These are phyloP conservation scores for Dalbergia cochinchinensis DNA, from an alignment of 306 rosid genomes.

Conservation along the genomic window DNA sequence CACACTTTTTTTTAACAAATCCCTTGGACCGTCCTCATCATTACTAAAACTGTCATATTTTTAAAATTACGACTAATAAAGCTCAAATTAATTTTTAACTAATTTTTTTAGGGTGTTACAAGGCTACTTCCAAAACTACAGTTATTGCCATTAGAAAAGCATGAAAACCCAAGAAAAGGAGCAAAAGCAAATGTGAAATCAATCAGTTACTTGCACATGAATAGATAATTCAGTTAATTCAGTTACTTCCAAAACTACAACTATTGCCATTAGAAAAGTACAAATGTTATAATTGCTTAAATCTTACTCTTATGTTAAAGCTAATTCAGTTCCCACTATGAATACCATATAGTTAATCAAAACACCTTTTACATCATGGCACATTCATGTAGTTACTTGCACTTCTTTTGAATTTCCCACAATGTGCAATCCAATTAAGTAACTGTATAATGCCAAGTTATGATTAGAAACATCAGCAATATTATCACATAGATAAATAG, in stretches of 20 bases:
- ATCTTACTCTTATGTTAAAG: constrained; percentile 19
- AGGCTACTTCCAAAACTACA: not conserved
- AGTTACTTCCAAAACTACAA: no score
- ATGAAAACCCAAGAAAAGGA: not conserved
- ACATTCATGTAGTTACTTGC: not conserved
- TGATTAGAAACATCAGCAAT: constrained; percentile 1
- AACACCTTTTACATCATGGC: constrained; percentile 5
- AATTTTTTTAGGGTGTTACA: no score
- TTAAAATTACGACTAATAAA: no score
- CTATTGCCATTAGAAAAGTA: no score
- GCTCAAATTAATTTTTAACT: no score
- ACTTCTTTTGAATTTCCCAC: not conserved
- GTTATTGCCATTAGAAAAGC: constrained; percentile 8
- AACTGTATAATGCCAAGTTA: constrained; percentile 23
- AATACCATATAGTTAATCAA: not conserved
- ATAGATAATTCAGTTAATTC: no score
- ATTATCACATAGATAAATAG: not conserved
- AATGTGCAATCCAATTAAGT: constrained; percentile 9
- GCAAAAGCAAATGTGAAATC: no score
- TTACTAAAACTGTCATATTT: no score
- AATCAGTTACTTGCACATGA: no score
- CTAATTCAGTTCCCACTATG: not conserved
- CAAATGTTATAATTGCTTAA: no score
- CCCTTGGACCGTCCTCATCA: no score
- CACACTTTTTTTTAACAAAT: no score